These are phyloP conservation scores for Ilex aquifolium DNA, from an alignment of 257 asterid species.

Conservation along the genomic window DNA sequence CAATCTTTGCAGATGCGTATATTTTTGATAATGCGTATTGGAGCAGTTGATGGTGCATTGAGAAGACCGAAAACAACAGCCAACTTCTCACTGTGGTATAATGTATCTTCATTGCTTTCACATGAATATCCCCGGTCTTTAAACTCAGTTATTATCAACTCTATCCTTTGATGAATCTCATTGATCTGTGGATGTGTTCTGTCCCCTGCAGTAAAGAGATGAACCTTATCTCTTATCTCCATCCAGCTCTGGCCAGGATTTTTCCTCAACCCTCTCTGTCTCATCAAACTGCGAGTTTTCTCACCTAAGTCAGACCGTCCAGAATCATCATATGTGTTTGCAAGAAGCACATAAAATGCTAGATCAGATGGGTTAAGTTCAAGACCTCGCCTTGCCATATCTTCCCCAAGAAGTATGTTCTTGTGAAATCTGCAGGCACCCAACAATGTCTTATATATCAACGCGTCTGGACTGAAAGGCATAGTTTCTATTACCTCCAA, in stretches of 20 bases:
- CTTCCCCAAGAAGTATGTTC: constrained; percentile 3
- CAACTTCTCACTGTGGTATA: background rate
- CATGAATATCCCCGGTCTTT: background rate
- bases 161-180: background rate
- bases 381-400: background rate
- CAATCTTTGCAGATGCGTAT: background rate
- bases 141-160: background rate
- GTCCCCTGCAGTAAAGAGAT: background rate
- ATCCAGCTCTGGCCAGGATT: constrained; percentile 4
- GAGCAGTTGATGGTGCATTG: constrained; percentile 2
- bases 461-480: constrained; percentile 1
- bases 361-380: background rate
- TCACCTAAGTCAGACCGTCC: background rate
- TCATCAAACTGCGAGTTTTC: background rate
- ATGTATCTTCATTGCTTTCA: background rate
- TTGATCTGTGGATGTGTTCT: background rate
- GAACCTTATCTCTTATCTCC: background rate
- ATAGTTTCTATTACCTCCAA: background rate
- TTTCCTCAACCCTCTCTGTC: background rate
- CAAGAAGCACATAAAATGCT: constrained; percentile 1
- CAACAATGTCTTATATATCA: background rate
- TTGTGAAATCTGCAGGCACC: background rate
- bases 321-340: background rate
- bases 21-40: background rate
- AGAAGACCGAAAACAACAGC: background rate